Percentiles rank a stretch among this genome's conserved stretches.
These are phyloP conservation scores for Raphanus sativus DNA, from an alignment of 345 rosid genomes.

Conservation along the genomic window DNA sequence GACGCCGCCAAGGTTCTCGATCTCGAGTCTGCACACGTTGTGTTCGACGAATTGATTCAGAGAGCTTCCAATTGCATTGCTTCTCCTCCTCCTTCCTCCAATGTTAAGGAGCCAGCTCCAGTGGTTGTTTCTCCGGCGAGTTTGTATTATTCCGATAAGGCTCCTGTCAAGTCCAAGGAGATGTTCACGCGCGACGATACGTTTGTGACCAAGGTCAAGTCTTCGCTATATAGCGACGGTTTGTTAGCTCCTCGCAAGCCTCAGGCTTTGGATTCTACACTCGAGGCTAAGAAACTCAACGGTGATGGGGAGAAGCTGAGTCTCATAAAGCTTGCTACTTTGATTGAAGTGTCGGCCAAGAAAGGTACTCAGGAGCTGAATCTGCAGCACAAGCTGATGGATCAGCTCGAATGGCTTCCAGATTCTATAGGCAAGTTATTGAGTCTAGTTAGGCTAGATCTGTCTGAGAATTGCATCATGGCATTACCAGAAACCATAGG, in stretches of 20 bases:
- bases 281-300: slow-evolving; percentile 47
- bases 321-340: slow-evolving; percentile 86
- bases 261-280: slow-evolving; percentile 58
- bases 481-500: slow-evolving; percentile 70
- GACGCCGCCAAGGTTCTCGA: slow-evolving; percentile 74
- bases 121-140: slow-evolving; percentile 30
- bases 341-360: slow-evolving; percentile 83
- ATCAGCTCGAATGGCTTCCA: slow-evolving; percentile 91
- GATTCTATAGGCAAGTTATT: slow-evolving; percentile 90
- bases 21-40: slow-evolving; percentile 62
- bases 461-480: slow-evolving; percentile 78
- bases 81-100: slow-evolving; percentile 46
- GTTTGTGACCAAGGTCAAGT: slow-evolving; percentile 56
- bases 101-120: neutral
- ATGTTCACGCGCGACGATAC: slow-evolving; percentile 71
- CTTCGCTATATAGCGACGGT: slow-evolving; percentile 54
- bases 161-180: slow-evolving; percentile 36
- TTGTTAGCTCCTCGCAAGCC: slow-evolving; percentile 44
- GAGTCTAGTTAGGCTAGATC: slow-evolving; percentile 62
- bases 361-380: slow-evolving; percentile 79
- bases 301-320: slow-evolving; percentile 84
- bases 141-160: slow-evolving; percentile 35
- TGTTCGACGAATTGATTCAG: slow-evolving; percentile 80
- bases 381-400: slow-evolving; percentile 79
- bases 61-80: slow-evolving; percentile 75